Conservation (phyloP, 2,329 filamentous ascomycete genomes). For the Arthrobotrys megalospora region DNA sequence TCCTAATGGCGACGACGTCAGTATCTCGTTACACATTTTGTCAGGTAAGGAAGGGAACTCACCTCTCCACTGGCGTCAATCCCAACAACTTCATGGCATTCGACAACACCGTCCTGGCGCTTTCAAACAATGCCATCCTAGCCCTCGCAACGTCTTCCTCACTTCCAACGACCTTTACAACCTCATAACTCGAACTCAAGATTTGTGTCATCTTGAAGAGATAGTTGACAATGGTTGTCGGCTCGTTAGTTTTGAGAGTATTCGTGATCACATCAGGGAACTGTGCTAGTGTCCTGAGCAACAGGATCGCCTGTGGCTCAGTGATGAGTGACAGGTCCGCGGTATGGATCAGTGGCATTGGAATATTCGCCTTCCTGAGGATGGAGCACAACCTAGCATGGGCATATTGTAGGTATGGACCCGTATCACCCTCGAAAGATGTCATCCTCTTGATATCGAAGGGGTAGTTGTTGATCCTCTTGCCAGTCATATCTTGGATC, state of each 20-base stretch:
- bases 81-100: conserved; percentile 89
- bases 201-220: conserved; percentile 89
- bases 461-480: conserved; percentile 78
- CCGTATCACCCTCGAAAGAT: conserved; percentile 87
- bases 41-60: not conserved
- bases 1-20: conserved; percentile 1
- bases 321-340: conserved; percentile 79
- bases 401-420: conserved; percentile 87
- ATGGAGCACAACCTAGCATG: conserved; percentile 79
- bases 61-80: conserved; percentile 78
- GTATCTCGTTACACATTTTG: not conserved
- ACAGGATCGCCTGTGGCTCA: conserved; percentile 80
- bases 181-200: conserved; percentile 84
- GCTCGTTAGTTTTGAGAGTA: conserved; percentile 86
- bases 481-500: conserved; percentile 98
- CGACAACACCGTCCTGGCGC: conserved; percentile 80
- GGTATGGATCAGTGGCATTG: conserved; percentile 73
- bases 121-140: conserved; percentile 83
- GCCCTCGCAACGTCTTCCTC: conserved; percentile 79
- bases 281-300: conserved; percentile 82
- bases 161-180: conserved; percentile 84
- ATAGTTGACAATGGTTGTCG: conserved; percentile 78
- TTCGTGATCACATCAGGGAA: conserved; percentile 89
- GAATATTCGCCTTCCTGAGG: conserved; percentile 73
- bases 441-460: conserved; percentile 88